Evolutionary conservation across 495 filamentous ascomycete species (phyloP).

Genomic region (Daldinia vernicosa): DNA sequence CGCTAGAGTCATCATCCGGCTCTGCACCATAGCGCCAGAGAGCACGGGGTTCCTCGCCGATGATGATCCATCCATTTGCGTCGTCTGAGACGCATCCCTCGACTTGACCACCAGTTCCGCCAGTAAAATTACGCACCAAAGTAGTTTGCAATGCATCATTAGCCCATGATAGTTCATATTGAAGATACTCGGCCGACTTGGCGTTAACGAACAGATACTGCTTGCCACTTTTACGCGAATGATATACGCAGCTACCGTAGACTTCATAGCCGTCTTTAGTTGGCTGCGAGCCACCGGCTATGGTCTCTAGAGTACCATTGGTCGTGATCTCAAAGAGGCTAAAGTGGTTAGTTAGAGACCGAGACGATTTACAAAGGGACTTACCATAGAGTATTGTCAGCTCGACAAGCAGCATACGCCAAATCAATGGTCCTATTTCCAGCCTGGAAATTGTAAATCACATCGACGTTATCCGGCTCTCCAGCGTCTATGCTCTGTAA

Average conservation of each 20-base stretch:
- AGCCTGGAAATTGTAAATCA: slow-evolving; percentile 48
- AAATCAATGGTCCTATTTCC: slow-evolving; percentile 43
- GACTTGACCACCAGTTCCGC: slow-evolving; percentile 48
- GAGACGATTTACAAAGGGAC: background rate
- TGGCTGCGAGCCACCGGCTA: slow-evolving; percentile 45
- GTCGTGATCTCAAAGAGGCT: slow-evolving; percentile 48
- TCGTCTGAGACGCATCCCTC: slow-evolving; percentile 52
- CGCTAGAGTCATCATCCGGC: slow-evolving; percentile 37
- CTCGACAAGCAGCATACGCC: slow-evolving; percentile 47
- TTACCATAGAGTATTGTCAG: slow-evolving; percentile 49
- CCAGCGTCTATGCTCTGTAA: slow-evolving; percentile 41
- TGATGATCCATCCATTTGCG: slow-evolving; percentile 48
- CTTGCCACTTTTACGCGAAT: slow-evolving; percentile 40
- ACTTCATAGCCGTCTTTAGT: slow-evolving; percentile 42
- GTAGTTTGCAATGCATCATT: slow-evolving; percentile 45
- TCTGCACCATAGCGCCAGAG: slow-evolving; percentile 51
- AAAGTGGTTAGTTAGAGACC: slow-evolving; percentile 2
- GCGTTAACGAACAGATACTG: slow-evolving; percentile 52
- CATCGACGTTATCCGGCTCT: slow-evolving; percentile 52
- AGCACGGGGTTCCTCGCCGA: slow-evolving; percentile 50
- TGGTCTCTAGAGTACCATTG: slow-evolving; percentile 40
- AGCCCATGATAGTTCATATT: slow-evolving; percentile 46
- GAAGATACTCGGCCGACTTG: slow-evolving; percentile 49
- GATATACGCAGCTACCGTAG: slow-evolving; percentile 45
- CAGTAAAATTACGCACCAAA: slow-evolving; percentile 48